Base-by-base conservation (phyloP, 371 early-diverging fungal species). In the Mortierella sp. region DNA sequence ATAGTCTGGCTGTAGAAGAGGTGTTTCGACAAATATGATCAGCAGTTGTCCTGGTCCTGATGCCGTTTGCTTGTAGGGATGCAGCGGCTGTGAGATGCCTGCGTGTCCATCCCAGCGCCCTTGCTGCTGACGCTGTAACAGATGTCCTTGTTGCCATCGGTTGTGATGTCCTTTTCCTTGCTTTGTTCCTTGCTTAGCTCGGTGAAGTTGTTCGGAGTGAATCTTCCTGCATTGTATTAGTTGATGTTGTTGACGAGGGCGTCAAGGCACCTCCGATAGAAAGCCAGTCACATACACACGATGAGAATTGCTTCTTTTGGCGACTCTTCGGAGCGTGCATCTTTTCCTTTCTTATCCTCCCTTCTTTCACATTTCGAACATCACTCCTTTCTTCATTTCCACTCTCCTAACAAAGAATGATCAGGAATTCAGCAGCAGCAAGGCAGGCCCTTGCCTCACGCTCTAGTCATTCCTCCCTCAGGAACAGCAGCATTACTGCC, bases 361-460 rank as follows among this genome's bases (percentile, higher is more conserved):
- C 31, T 63, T 63, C 34, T 16, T 16, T 1, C n/a, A 11, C 58
- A 11, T 63, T 34, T 19, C 34, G n/a, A n/a, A 31, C 34, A 31
- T 14, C 31, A 14, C n/a, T 42, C n/a, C 34, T 13, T 52, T 31
- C 21, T 14, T 31, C 24, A 19, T 24, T 54, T 54, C 6, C 13
- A 42, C 31, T 24, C 13, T 11, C 44, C 63, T 3, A 13, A 9
- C 63, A 31, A 42, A 26, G 21, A 57, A 80, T 80, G 81, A 74
- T 81, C 58, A 70, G 71, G 38, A 73, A 54, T 26, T 57, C 77
- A 21, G 58, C 77, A 34, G 50, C 77, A 21, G 70, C 74, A 54
- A 73, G 70, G 48, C 74, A 73, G 60, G 75, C 55, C 44, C 42
- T 74, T 2, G 34, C 68, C 21, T 55, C 57, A 28, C 48, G 47